Base-by-base conservation (phyloP, 2,329 filamentous ascomycete species). In the Proliferodiscus dingleyae region DNA sequence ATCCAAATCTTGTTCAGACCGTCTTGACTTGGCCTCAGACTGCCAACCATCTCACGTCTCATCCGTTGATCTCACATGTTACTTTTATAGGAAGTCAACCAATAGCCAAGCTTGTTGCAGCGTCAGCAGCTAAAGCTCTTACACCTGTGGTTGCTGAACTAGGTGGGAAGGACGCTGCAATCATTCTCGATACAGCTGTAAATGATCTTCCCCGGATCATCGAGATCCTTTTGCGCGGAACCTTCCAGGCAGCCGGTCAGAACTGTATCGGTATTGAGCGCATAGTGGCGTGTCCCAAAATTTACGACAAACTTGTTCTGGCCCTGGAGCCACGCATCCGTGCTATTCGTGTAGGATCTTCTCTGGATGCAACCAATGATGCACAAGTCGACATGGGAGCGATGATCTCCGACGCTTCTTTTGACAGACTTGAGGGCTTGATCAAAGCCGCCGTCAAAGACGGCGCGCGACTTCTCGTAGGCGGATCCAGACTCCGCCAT, bases 241-340 rank as follows among this genome's bases (percentile, higher is more conserved):
- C 88, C 8, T 98, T 97, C 69, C 93, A 98, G 67, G 89, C 89
- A 41, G 85, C 89, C 13, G 93, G 93, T 1, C 93, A 98, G 67
- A 98, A 98, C 70, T 98, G 93, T 68, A 91, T 98, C 62, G 93
- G 93, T 45, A 91, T 96, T 56, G 93, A 98, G 70, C 86, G 93
- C 45, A 83, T 97, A 61, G 83, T 97, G 56, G 88, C 85, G 19
- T 77, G 87, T 13, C 83, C 88, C 1, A 72, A 70, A n/a, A 75
- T 87, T 41, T 95, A 97, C 70, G 74, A 85, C 51, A 72, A 73
- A 45, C 77, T 98, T 18, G 70, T 95, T 42, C 66, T 73, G 4
- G 73, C 81, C 50, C 78, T 98, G 16, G 77, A 81, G 41, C 83
- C 86, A 9, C 83, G 85, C 50, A 87, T 97, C 54, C 74, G 75